Evolutionary conservation across 140 eudicot genomes (phyloP).

Genomic region (Oenanthe javanica): DNA sequence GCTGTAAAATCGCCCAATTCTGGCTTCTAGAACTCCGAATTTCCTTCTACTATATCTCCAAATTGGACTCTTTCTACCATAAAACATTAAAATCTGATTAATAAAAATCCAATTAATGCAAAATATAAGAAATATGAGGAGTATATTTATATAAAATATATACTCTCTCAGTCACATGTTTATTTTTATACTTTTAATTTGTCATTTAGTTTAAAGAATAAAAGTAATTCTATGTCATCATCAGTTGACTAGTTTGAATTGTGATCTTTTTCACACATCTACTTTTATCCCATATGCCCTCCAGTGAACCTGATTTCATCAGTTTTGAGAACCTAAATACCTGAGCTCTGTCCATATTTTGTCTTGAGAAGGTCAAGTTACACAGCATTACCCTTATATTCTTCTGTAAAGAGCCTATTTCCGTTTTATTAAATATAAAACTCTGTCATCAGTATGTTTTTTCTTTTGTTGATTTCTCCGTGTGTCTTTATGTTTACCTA

Average conservation of each 20-base stretch:
- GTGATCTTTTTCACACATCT: neutral
- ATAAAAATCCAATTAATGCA: too few species aligned
- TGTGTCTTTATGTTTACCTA: neutral
- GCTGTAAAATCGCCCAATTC: too few species aligned
- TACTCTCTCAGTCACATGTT: too few species aligned
- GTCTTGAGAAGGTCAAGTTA: neutral
- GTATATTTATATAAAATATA: too few species aligned
- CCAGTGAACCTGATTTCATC: neutral
- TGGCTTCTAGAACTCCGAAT: too few species aligned
- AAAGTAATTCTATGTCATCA: neutral
- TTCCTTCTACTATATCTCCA: too few species aligned
- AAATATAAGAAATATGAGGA: too few species aligned
- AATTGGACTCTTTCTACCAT: too few species aligned
- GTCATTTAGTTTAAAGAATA: neutral
- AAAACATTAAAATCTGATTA: too few species aligned
- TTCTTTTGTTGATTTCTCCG: neutral
- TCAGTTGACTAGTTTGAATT: neutral
- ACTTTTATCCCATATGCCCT: neutral
- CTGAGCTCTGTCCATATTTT: neutral
- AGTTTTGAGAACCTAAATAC: neutral
- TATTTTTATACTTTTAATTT: too few species aligned
- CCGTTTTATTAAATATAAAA: neutral
- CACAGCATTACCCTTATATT: neutral
- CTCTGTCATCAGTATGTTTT: neutral
- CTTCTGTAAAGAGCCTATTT: neutral